Evolutionary conservation across 1,284 basidiomycete genomes (phyloP), one percentile per base, ranked within the genome.

Genomic region (Leccinum pseudoinsigne): DNA sequence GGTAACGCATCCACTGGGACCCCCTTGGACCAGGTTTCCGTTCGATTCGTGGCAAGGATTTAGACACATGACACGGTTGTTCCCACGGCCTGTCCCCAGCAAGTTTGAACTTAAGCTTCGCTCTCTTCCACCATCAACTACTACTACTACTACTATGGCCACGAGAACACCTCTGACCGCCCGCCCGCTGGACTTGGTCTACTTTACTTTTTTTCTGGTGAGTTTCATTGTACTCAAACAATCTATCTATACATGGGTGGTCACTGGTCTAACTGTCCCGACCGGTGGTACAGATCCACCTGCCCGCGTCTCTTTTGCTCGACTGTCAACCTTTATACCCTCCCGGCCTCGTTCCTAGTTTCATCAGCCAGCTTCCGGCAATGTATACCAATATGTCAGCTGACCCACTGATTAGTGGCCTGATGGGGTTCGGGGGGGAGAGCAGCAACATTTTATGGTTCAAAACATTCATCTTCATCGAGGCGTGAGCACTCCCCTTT

Each of bases 271-370:
- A n/a, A 23, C 36, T 4, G 5, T 63, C 31, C 45, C 12, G 50
- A 51, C 14, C 51, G 40, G n/a, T 54, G 31, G 14, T 59, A 23
- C 55, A 89, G 86, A 77, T 84, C 2, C 90, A 92, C 69, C 77
- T 91, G 16, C 82, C 85, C 1, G 84, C 86, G 3, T 85, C 89
- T 2, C 69, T 92, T 4, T 70, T 89, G 26, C 72, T 92, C 36
- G 90, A 93, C 71, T 72, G 87, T n/a, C 90, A 92, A 72, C 76
- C 82, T 3, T 60, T 93, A n/a, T 89, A 88, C 67, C 89, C 89
- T 4, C 61, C 77, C 1, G 66, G 74, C 16, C 64, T 82, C 12
- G 71, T 87, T 8, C 90, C 90, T 0, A 54, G 66, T 1, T 64
- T 79, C 61, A 67, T 89, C 45, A 74, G 75, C 23, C 69, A 69